These are phyloP conservation scores for Nephelium lappaceum DNA, from an alignment of 345 rosid species.

Conservation along the genomic window DNA sequence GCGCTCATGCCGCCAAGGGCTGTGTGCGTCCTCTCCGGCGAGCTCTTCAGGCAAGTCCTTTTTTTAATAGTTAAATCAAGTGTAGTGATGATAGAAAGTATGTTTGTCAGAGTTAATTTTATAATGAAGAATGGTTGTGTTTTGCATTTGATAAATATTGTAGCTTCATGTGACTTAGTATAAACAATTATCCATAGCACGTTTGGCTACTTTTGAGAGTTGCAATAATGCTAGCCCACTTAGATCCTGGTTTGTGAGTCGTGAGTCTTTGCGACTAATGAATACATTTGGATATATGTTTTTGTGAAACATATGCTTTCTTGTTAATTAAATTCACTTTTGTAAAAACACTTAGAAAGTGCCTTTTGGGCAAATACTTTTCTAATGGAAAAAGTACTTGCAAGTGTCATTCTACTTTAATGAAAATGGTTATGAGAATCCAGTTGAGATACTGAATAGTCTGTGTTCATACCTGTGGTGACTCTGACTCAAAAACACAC, in stretches of 20 bases:
- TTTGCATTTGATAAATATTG: slow-evolving; percentile 10
- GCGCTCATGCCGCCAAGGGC: slow-evolving; percentile 86
- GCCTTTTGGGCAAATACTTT: neutral
- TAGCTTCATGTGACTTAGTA: slow-evolving; percentile 8
- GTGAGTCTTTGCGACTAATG: neutral
- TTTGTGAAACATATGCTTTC: neutral
- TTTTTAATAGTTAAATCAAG: too few relatives aligned
- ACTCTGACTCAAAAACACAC: too few relatives aligned
- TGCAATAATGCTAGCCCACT: slow-evolving; percentile 6
- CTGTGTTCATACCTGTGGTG: neutral
- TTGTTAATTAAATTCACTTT: neutral
- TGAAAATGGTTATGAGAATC: neutral
- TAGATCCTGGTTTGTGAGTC: slow-evolving; percentile 6
- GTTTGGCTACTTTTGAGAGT: slow-evolving; percentile 8
- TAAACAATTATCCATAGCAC: slow-evolving; percentile 13
- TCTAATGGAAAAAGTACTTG: too few relatives aligned
- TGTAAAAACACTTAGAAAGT: neutral
- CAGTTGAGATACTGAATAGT: neutral
- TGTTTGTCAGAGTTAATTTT: slow-evolving; percentile 15
- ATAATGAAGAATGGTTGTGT: neutral
- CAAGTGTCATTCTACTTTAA: neutral
- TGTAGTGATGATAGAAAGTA: neutral
- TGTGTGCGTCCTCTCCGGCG: slow-evolving; percentile 87
- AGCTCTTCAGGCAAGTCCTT: slow-evolving; percentile 75
- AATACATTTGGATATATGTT: too few relatives aligned